Conservation (phyloP, 2,329 filamentous ascomycete species). For the Aspergillus texensis region DNA sequence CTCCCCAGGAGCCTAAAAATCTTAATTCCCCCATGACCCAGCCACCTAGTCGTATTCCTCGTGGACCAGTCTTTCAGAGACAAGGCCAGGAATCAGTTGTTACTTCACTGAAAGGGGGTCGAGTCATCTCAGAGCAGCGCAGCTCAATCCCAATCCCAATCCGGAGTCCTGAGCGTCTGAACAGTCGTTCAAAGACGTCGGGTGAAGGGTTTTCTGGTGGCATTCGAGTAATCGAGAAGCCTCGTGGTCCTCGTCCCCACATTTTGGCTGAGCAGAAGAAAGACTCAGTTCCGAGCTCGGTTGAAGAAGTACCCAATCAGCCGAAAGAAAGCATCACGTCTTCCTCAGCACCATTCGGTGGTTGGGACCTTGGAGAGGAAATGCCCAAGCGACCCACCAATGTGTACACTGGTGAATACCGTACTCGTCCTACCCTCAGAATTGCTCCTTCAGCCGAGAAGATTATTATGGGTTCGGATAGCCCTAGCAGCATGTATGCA, state of each 20-base stretch:
- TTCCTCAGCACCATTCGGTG: conserved; percentile 12
- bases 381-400: conserved; percentile 34
- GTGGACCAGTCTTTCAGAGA: conserved; percentile 3
- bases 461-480: conserved; percentile 28
- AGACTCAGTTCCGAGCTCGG: neutral
- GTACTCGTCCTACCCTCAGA: conserved; percentile 26
- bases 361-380: conserved; percentile 27
- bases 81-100: neutral
- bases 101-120: conserved; percentile 18
- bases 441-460: conserved; percentile 31
- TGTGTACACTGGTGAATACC: conserved; percentile 29
- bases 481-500: neutral
- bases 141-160: conserved; percentile 20
- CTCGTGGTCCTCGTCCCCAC: conserved; percentile 14
- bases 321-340: neutral
- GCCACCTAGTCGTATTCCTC: conserved; percentile 8
- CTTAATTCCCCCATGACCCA: neutral
- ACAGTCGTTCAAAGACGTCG: neutral
- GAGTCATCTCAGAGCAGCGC: conserved; percentile 11
- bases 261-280: neutral
- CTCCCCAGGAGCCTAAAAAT: neutral
- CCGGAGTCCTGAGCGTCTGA: conserved; percentile 12
- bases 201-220: conserved; percentile 6
- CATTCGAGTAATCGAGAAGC: conserved; percentile 12
- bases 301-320: neutral